Percentiles rank a stretch among this genome's conserved stretches.
Evolutionary conservation across 306 rosid species (phyloP).

Genomic region (Corylus americana): DNA sequence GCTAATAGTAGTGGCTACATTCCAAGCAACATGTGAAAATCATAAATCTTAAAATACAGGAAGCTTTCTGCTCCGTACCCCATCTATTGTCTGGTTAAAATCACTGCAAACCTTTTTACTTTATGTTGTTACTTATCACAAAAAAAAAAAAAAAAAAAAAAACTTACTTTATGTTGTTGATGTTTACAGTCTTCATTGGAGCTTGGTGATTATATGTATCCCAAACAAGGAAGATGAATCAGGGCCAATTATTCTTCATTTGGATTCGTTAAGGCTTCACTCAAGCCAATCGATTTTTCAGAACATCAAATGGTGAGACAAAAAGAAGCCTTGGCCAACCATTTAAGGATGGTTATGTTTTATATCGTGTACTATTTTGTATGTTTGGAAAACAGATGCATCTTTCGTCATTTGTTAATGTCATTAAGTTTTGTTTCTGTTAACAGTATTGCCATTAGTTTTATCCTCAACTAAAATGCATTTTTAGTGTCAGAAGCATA

Average conservation of each 20-base stretch:
- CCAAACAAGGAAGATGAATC: slow-evolving; percentile 83
- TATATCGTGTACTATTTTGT: background rate
- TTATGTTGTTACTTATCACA: slow-evolving; percentile 22
- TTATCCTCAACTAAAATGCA: background rate
- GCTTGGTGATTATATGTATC: slow-evolving; percentile 86
- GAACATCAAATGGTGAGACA: slow-evolving; percentile 70
- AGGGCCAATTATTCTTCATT: slow-evolving; percentile 88
- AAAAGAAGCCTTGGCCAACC: slow-evolving; percentile 11
- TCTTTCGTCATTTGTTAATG: background rate
- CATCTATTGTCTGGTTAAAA: slow-evolving; percentile 18
- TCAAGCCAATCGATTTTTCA: slow-evolving; percentile 69
- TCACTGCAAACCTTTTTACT: slow-evolving; percentile 12
- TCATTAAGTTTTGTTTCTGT: background rate
- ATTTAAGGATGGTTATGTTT: slow-evolving; percentile 1
- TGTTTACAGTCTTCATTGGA: slow-evolving; percentile 80
- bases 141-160: no score
- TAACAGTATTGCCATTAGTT: slow-evolving; percentile 1
- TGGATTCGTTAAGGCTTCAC: slow-evolving; percentile 92
- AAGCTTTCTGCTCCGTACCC: background rate
- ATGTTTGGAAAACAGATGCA: background rate
- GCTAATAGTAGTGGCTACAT: background rate
- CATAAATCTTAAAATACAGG: background rate
- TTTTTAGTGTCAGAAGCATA: background rate
- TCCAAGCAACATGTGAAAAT: background rate
- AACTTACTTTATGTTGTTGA: slow-evolving; percentile 28